Percentiles rank a stretch among this genome's conserved stretches.
Conservation (phyloP, 345 rosid genomes). For the Syzygium aromaticum region DNA sequence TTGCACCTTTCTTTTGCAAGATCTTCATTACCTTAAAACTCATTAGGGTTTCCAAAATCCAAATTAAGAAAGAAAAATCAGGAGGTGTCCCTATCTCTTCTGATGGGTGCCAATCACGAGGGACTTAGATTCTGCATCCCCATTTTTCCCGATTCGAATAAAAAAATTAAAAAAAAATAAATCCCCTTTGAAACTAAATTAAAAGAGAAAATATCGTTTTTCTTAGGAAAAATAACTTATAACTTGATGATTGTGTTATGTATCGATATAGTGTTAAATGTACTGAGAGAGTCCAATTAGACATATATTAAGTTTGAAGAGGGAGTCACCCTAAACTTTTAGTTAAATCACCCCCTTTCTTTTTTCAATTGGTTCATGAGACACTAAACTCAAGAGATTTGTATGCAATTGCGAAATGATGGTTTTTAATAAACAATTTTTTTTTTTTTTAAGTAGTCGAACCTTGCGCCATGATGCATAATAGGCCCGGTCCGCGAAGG, state of each 20-base stretch:
- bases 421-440: neutral
- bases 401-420: neutral
- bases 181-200: neutral
- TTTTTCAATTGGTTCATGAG: neutral
- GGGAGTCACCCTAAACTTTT: neutral
- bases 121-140: neutral
- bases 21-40: neutral
- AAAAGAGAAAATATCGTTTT: rapidly evolving
- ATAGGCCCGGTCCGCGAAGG: neutral
- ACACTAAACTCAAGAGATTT: neutral
- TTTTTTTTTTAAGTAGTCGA: no score
- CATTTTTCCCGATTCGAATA: neutral
- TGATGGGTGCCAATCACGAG: neutral
- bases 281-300: neutral
- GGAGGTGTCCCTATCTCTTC: neutral
- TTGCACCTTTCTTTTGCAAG: neutral
- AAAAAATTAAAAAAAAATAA: rapidly evolving
- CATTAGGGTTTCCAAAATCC: neutral
- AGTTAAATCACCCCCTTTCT: neutral
- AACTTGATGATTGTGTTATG: neutral
- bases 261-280: neutral
- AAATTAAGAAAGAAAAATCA: neutral
- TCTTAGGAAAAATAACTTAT: neutral
- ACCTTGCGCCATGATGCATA: neutral
- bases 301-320: neutral